Evolutionary conservation across 352 stramenopile genomes (phyloP).

Genomic region (Phytopythium sindhum): DNA sequence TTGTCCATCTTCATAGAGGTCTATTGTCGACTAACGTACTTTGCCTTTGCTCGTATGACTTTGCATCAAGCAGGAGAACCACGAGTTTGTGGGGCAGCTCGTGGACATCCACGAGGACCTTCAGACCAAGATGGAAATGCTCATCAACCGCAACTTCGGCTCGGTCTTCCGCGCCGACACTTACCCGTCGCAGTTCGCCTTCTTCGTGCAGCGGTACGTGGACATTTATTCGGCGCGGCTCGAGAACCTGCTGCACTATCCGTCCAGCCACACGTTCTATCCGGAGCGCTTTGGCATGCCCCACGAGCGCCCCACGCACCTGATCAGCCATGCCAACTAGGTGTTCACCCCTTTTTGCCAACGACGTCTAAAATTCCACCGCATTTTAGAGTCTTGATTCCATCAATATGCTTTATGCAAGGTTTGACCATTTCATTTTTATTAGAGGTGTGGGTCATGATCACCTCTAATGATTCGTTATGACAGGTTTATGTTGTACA

Average conservation of each 20-base stretch:
- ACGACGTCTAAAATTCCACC: background rate
- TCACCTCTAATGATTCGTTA: background rate
- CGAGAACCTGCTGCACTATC: constrained; percentile 81
- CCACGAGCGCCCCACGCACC: constrained; percentile 33
- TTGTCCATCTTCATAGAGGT: background rate
- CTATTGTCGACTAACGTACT: background rate
- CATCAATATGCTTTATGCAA: background rate
- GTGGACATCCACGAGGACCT: constrained; percentile 59
- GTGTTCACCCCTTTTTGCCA: constrained; percentile 3
- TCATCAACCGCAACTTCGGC: constrained; percentile 87
- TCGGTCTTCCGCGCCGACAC: constrained; percentile 83
- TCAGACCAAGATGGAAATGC: constrained; percentile 66
- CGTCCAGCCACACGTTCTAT: constrained; percentile 84
- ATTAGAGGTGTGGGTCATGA: no score
- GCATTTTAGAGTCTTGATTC: background rate
- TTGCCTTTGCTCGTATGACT: constrained; percentile 22
- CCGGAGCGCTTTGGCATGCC: constrained; percentile 62
- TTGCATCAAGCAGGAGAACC: constrained; percentile 28
- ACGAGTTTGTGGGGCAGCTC: constrained; percentile 57
- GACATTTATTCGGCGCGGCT: constrained; percentile 87
- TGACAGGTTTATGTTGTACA: background rate
- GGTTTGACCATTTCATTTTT: background rate
- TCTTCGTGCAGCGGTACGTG: constrained; percentile 84
- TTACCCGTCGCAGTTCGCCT: constrained; percentile 85
- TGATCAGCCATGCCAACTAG: background rate